Evolutionary conservation across 2,329 filamentous ascomycete species (phyloP).

Genomic region (Ophiocordyceps camponoti-floridani): DNA sequence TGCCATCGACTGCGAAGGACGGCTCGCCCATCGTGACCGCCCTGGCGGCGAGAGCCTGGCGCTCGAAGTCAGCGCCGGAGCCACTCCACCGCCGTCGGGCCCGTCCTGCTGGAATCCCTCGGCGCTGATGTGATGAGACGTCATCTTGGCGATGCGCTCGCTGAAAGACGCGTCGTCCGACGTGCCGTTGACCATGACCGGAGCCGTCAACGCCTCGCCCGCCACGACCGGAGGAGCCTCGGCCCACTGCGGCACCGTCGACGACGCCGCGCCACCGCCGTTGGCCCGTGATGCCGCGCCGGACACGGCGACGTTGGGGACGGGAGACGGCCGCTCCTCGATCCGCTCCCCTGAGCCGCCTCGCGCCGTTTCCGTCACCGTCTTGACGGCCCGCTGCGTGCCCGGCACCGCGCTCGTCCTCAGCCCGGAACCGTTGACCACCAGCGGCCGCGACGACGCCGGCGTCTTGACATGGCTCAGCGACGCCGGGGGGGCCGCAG

Average conservation of each 20-base stretch:
- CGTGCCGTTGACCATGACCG: constrained; percentile 18
- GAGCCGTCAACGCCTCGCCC: constrained; percentile 4
- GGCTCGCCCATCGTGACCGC: constrained; percentile 18
- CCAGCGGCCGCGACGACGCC: constrained; percentile 27
- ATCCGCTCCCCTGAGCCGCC: constrained; percentile 6
- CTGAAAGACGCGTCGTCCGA: constrained; percentile 22
- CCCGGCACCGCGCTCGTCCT: constrained; percentile 11
- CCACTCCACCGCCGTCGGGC: constrained; percentile 7
- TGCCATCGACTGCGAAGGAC: constrained; percentile 30
- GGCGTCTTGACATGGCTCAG: constrained; percentile 15
- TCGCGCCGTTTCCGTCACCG: too few species aligned
- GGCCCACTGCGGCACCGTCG: not conserved
- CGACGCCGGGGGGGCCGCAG: constrained; percentile 21
- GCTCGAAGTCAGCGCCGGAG: constrained; percentile 2
- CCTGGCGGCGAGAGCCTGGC: constrained; percentile 14
- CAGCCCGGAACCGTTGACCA: constrained; percentile 31
- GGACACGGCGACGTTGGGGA: too few species aligned
- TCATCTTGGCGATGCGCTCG: constrained; percentile 23
- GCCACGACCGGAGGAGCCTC: not conserved
- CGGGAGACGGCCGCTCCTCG: constrained; percentile 8
- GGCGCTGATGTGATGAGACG: constrained; percentile 10
- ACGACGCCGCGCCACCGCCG: constrained; percentile 1
- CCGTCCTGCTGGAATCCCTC: constrained; percentile 14
- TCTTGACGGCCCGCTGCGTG: constrained; percentile 6
- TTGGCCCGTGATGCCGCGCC: constrained; percentile 13